Evolutionary conservation across 805 yeast genomes (phyloP).

Genomic region (Metschnikowia cubensis): DNA sequence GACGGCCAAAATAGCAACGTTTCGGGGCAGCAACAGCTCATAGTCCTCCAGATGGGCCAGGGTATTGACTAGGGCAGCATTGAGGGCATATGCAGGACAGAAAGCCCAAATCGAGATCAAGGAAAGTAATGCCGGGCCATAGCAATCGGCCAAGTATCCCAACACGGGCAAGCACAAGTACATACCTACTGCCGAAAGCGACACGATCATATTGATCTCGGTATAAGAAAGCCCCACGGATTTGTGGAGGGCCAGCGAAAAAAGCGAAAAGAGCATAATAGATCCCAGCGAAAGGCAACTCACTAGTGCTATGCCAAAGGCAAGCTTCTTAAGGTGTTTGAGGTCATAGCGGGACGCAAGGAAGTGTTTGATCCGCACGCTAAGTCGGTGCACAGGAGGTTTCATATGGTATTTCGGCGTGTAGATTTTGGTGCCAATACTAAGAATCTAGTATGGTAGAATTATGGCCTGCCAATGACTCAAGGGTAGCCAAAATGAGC

Average conservation of each 20-base stretch:
- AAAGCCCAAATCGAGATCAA: slow-evolving; percentile 56
- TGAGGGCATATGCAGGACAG: slow-evolving; percentile 61
- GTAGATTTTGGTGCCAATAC: neutral
- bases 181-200: slow-evolving; percentile 73
- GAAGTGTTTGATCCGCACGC: slow-evolving; percentile 42
- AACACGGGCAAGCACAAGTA: slow-evolving; percentile 78
- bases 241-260: slow-evolving; percentile 62
- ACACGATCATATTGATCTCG: slow-evolving; percentile 65
- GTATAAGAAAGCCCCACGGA: slow-evolving; percentile 61
- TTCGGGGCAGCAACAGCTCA: slow-evolving; percentile 28
- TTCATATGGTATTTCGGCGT: slow-evolving; percentile 2
- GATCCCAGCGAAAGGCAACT: slow-evolving; percentile 80
- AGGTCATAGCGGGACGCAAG: slow-evolving; percentile 42
- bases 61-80: slow-evolving; percentile 21
- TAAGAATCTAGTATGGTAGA: neutral
- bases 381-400: slow-evolving; percentile 23
- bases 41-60: slow-evolving; percentile 5
- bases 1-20: slow-evolving; percentile 36
- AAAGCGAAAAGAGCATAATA: slow-evolving; percentile 75
- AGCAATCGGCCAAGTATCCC: slow-evolving; percentile 81
- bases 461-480: too few relatives aligned
- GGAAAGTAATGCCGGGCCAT: slow-evolving; percentile 74
- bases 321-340: slow-evolving; percentile 39
- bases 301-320: slow-evolving; percentile 54
- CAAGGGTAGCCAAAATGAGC: neutral